A percentile compares a stretch with the other conserved stretches of the same genome.
Evolutionary conservation across 345 rosid genomes (phyloP).

Genomic region (Capsella bursapastoris): DNA sequence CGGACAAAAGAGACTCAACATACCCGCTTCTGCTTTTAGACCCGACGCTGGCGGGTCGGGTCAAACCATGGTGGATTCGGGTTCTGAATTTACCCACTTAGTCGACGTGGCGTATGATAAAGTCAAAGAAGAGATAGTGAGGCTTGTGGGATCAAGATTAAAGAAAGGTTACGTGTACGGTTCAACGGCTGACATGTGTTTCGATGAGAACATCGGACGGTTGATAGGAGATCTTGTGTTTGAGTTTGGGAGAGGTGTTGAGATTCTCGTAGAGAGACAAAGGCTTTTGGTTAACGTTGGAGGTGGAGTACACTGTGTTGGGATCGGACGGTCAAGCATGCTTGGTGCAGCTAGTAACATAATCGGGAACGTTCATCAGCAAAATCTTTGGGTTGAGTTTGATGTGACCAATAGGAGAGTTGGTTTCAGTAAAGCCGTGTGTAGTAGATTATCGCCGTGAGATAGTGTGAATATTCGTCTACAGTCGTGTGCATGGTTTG

Average conservation of each 20-base stretch:
- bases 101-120: conserved; percentile 76
- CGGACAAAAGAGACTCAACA: conserved; percentile 52
- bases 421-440: conserved; percentile 64
- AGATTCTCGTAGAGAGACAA: conserved; percentile 56
- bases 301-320: conserved; percentile 67
- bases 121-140: conserved; percentile 60
- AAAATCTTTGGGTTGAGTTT: conserved; percentile 83
- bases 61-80: conserved; percentile 86
- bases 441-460: conserved; percentile 41
- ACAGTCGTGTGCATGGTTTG: not conserved
- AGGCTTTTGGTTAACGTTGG: conserved; percentile 60
- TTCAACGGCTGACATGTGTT: conserved; percentile 74
- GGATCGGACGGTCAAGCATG: conserved; percentile 71
- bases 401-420: conserved; percentile 60
- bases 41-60: conserved; percentile 83
- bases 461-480: not conserved
- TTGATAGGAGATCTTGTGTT: conserved; percentile 68
- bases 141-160: conserved; percentile 58
- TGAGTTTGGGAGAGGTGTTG: conserved; percentile 66
- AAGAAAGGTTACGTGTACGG: conserved; percentile 71
- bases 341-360: conserved; percentile 74
- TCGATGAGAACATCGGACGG: conserved; percentile 61
- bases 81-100: conserved; percentile 77
- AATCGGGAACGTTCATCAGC: conserved; percentile 85
- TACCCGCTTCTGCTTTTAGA: conserved; percentile 53